phyloP scores from a whole-genome alignment of 2,329 filamentous ascomycete genomes.

The Sclerotiophoma versabilis region DNA sequence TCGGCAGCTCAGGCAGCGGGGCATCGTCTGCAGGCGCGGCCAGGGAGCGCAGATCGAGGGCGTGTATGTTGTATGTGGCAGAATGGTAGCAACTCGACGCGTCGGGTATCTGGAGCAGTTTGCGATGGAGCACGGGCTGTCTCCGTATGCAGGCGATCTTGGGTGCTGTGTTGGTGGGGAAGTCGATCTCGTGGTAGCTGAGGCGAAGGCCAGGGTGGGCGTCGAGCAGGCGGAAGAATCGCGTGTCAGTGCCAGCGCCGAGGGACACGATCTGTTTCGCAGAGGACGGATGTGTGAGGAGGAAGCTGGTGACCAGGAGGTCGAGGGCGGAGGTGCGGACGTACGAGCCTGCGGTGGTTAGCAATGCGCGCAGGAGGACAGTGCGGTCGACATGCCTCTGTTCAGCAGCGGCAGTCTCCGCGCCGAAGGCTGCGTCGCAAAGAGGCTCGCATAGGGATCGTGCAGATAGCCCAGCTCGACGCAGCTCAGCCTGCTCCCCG shows the following conservation, averaged over 20 bases:
- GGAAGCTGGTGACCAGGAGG: constrained; percentile 74
- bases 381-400: constrained; percentile 67
- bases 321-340: constrained; percentile 86
- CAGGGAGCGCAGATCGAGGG: constrained; percentile 73
- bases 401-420: constrained; percentile 91
- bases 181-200: constrained; percentile 92
- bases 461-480: constrained; percentile 84
- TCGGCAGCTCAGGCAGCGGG: constrained; percentile 44
- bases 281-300: constrained; percentile 54
- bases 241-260: constrained; percentile 92
- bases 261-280: constrained; percentile 85
- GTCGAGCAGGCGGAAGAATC: constrained; percentile 77
- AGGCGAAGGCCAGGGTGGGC: constrained; percentile 56
- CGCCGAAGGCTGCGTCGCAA: constrained; percentile 65
- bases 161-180: constrained; percentile 72
- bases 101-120: constrained; percentile 29
- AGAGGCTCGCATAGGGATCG: constrained; percentile 77
- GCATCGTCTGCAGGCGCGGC: constrained; percentile 31
- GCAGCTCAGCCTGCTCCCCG: constrained; percentile 85
- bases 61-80: constrained; percentile 61
- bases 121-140: constrained; percentile 38
- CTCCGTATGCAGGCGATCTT: constrained; percentile 63
- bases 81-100: constrained; percentile 55
- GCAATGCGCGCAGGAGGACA: neutral
- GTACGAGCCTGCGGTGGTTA: constrained; percentile 76